Conservation (phyloP, 257 asterid genomes). For the Lycium barbarum region DNA sequence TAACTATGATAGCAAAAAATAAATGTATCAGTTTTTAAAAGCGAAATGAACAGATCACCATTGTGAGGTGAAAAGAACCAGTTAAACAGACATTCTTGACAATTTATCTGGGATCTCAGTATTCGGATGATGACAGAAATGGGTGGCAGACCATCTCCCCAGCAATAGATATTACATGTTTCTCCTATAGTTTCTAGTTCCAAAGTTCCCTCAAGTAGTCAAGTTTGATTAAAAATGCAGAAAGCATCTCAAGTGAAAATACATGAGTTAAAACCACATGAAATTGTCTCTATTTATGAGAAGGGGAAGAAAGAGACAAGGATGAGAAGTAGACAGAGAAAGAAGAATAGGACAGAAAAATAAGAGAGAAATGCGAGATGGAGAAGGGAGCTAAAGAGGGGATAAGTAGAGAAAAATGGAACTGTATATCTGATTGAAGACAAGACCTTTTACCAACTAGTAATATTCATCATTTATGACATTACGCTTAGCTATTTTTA, state of each 20-base stretch:
- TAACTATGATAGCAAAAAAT: background rate
- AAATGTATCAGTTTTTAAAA: background rate
- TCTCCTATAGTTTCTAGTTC: background rate
- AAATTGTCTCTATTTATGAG: background rate
- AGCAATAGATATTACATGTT: constrained; percentile 15
- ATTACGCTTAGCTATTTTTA: constrained; percentile 3
- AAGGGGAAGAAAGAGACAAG: background rate
- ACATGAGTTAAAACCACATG: background rate
- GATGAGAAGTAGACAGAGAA: background rate
- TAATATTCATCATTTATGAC: background rate
- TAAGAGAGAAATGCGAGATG: background rate
- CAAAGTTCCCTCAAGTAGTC: background rate
- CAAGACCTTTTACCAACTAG: background rate
- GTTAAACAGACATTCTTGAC: background rate
- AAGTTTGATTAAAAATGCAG: constrained; percentile 6
- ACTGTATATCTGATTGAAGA: constrained; percentile 4
- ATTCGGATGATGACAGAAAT: constrained; percentile 3
- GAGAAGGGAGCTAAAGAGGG: background rate
- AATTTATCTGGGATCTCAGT: constrained; percentile 5
- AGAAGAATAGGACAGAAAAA: background rate
- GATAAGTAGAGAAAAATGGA: background rate
- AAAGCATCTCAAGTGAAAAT: constrained; percentile 11
- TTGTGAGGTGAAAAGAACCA: background rate
- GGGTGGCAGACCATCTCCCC: background rate
- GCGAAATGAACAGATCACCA: background rate